Conservation (phyloP, 2,329 filamentous ascomycete genomes). For the Chaetomium sp. region DNA sequence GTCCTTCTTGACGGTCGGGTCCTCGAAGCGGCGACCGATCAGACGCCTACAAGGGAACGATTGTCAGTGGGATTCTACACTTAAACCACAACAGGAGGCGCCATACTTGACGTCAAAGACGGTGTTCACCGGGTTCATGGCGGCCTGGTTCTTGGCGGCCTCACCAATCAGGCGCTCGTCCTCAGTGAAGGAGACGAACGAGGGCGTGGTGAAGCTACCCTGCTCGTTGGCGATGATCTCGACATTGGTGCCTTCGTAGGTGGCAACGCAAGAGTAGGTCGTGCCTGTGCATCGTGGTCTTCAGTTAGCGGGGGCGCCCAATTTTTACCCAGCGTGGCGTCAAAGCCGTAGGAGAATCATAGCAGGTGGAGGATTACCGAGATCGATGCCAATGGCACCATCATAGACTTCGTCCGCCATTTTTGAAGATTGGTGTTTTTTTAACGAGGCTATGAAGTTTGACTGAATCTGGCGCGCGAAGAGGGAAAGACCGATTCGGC, state of each 20-base stretch:
- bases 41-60: conserved; percentile 62
- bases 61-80: conserved; percentile 10
- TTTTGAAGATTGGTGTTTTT: conserved; percentile 38
- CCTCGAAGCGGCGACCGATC: conserved; percentile 92
- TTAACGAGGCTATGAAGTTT: conserved; percentile 16
- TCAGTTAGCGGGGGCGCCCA: conserved; percentile 16
- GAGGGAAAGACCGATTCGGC: conserved; percentile 19
- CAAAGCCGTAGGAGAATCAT: background rate
- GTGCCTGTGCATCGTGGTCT: conserved; percentile 57
- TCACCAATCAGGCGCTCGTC: conserved; percentile 99
- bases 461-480: conserved; percentile 22
- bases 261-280: conserved; percentile 99
- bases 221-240: conserved; percentile 99
- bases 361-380: conserved; percentile 59
- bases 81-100: background rate
- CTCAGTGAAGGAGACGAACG: conserved; percentile 97
- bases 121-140: conserved; percentile 98
- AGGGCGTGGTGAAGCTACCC: conserved; percentile 97
- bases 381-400: conserved; percentile 99
- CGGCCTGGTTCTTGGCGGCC: conserved; percentile 99
- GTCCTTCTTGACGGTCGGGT: conserved; percentile 97
- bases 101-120: conserved; percentile 98
- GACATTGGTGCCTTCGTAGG: conserved; percentile 98
- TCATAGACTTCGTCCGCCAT: conserved; percentile 99
- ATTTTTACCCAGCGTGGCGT: background rate